phyloP scores from a whole-genome alignment of 371 early-diverging fungal genomes.

The Rhizopus delemar region DNA sequence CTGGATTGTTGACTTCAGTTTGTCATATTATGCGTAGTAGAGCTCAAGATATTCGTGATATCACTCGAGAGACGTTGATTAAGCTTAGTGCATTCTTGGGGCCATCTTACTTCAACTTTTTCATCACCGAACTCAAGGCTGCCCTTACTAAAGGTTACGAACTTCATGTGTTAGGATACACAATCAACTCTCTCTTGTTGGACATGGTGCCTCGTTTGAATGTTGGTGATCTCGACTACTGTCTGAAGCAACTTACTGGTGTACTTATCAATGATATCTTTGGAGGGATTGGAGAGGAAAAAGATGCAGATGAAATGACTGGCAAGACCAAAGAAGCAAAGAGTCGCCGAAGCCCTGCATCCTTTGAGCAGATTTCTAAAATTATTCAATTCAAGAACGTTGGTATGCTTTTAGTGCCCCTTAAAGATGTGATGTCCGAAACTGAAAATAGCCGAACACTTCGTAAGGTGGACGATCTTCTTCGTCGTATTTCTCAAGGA shows the following conservation, averaged over 20 bases:
- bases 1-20: slow-evolving; percentile 80
- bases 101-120: slow-evolving; percentile 79
- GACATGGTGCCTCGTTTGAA: slow-evolving; percentile 62
- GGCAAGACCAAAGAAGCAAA: slow-evolving; percentile 90
- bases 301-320: slow-evolving; percentile 85
- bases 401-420: slow-evolving; percentile 70
- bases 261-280: slow-evolving; percentile 89
- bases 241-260: slow-evolving; percentile 65
- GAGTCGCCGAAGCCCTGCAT: slow-evolving; percentile 75
- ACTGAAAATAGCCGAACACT: slow-evolving; percentile 77
- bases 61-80: slow-evolving; percentile 80
- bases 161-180: slow-evolving; percentile 90
- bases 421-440: slow-evolving; percentile 86
- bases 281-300: slow-evolving; percentile 86
- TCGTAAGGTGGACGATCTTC: slow-evolving; percentile 75
- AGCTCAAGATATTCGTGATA: slow-evolving; percentile 83
- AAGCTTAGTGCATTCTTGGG: slow-evolving; percentile 87
- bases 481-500: slow-evolving; percentile 76
- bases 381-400: slow-evolving; percentile 68
- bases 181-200: slow-evolving; percentile 77
- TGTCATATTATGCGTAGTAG: slow-evolving; percentile 85
- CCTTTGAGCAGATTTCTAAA: slow-evolving; percentile 77
- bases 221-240: slow-evolving; percentile 80
- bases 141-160: slow-evolving; percentile 86
- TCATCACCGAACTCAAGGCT: slow-evolving; percentile 81